These are phyloP conservation scores for Macadamia integrifolia DNA, from an alignment of 164 flowering plant species.

Conservation along the genomic window DNA sequence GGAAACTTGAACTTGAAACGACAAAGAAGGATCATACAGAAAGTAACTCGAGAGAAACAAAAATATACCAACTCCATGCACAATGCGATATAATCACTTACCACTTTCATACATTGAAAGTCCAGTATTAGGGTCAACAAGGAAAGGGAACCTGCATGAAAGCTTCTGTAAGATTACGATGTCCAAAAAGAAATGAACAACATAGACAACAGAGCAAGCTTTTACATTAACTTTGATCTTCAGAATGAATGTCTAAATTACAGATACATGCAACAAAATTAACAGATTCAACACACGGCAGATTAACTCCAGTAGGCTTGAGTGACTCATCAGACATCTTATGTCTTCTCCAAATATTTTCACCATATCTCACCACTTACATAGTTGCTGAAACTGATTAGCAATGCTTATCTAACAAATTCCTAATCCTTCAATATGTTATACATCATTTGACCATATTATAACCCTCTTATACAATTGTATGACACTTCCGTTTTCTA, in stretches of 20 bases:
- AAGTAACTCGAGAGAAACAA: no score
- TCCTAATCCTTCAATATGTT: no score
- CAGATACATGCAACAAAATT: no score
- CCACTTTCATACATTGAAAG: constrained; percentile 67
- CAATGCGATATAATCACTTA: constrained; percentile 25
- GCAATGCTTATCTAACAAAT: no score
- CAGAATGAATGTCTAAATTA: neutral
- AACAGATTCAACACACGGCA: no score
- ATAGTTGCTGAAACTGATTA: no score
- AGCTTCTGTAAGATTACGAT: neutral
- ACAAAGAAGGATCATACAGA: no score
- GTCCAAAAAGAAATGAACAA: neutral
- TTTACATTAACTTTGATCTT: neutral
- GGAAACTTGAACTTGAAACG: no score
- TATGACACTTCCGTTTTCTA: no score
- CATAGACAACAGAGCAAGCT: constrained; percentile 1
- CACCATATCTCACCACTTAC: neutral
- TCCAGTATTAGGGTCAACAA: constrained; percentile 64
- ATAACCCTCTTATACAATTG: no score
- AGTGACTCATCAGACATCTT: neutral
- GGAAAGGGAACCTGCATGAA: constrained; percentile 73
- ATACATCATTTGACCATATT: no score
- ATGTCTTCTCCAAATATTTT: neutral
- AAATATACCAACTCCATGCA: no score
- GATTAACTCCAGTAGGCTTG: neutral